These are phyloP conservation scores for Neospermospora avenae DNA, from an alignment of 2,329 filamentous ascomycete genomes.

Conservation along the genomic window DNA sequence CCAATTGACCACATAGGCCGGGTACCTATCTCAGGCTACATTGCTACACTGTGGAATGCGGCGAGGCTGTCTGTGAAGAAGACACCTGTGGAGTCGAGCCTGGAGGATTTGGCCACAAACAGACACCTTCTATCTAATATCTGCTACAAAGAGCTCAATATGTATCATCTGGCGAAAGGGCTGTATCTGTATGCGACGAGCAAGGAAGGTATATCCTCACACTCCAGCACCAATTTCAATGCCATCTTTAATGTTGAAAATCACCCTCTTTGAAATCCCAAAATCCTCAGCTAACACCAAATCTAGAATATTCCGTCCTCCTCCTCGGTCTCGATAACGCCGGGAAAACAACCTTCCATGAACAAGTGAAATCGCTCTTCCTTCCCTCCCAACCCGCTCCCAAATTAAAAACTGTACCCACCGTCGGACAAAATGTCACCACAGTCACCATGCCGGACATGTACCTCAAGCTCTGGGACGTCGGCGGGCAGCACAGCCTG, in stretches of 20 bases:
- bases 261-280: background rate
- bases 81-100: background rate
- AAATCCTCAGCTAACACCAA: conserved; percentile 1
- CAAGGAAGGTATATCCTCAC: conserved; percentile 72
- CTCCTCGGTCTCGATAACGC: conserved; percentile 97
- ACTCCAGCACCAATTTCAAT: background rate
- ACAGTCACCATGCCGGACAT: conserved; percentile 88
- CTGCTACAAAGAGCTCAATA: conserved; percentile 37
- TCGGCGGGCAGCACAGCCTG: conserved; percentile 87
- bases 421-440: conserved; percentile 94
- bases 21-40: background rate
- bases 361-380: conserved; percentile 91
- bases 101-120: conserved; percentile 5
- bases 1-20: conserved; percentile 12
- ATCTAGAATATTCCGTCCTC: conserved; percentile 91
- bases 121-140: background rate
- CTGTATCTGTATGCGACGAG: conserved; percentile 93
- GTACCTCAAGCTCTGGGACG: conserved; percentile 98
- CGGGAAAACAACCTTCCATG: conserved; percentile 96
- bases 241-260: background rate
- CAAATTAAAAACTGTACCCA: conserved; percentile 85
- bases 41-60: background rate
- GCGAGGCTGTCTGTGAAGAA: conserved; percentile 14
- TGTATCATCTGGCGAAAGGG: conserved; percentile 96
- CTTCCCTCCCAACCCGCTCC: conserved; percentile 57